Base-by-base conservation (phyloP, 2,329 filamentous ascomycete species). In the Clonostachys byssicola region DNA sequence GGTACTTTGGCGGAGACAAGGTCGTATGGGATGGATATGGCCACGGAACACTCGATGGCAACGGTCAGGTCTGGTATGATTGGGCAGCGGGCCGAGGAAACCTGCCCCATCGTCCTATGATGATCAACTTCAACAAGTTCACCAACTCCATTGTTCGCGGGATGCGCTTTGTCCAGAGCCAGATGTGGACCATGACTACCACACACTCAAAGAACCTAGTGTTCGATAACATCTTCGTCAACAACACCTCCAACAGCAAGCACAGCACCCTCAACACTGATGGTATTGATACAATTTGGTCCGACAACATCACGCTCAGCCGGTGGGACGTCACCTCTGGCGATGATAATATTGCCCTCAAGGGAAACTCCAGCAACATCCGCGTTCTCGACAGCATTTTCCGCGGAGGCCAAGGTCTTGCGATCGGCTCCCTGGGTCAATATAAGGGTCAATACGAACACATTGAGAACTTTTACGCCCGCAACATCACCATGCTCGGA, bases 121-220 rank as follows among this genome's bases (percentile, higher is more conserved):
- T 74, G 16, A 70, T 82, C 54, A 71, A 66, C 48, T 63, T 62
- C 44, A 52, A 63, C 16, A 62, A 66, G 4, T 65, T 77, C 5
- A 73, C 60, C 6, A 73, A 81, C 54, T 73, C 73, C 1, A 56
- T 73, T 5, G 63, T 82, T 12, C 61, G 65, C 36, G 69, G 75
- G 4, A 49, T 82, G 14, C 65, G 65, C 3, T 81, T 80, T 51
- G 60, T 83, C 8, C 72, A 78, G 50, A 77, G 72, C 50, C 79
- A 83, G 61, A 83, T 83, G 79, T 83, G 80, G 72, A 75, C 75
- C 1, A 74, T 81, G 68, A 73, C 74, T 2, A 68, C 80, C 33
- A 75, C 74, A 10, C 62, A 74, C 56, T 74, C 73, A 4, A 50
- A 70, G 7, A 60, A 74, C 43, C 60, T 75, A 2, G 59, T 74